Evolutionary conservation across 768 basidiomycete genomes (phyloP).

Genomic region (Candolleomyces aberdarensis): DNA sequence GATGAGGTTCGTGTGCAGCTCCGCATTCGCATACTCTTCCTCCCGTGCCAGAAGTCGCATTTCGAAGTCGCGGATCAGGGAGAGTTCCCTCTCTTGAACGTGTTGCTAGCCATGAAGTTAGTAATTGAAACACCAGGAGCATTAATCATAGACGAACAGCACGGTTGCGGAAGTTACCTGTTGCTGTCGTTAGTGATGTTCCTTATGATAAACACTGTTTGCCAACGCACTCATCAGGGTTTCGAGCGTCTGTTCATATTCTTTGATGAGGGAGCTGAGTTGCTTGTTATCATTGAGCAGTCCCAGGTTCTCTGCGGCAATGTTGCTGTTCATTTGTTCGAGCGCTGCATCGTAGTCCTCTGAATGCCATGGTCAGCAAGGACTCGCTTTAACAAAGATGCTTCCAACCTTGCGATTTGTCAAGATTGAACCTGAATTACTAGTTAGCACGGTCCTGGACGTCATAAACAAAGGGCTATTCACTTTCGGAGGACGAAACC

Average conservation of each 20-base stretch:
- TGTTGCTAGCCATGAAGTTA: constrained; percentile 58
- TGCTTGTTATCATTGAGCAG: constrained; percentile 96
- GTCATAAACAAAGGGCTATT: constrained; percentile 17
- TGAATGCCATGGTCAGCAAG: constrained; percentile 27
- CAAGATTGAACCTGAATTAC: constrained; percentile 72
- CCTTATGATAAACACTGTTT: constrained; percentile 14
- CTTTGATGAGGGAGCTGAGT: constrained; percentile 83
- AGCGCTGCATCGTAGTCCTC: constrained; percentile 90
- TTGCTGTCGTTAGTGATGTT: not conserved
- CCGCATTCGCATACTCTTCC: constrained; percentile 57
- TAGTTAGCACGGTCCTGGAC: constrained; percentile 3
- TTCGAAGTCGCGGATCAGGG: constrained; percentile 89
- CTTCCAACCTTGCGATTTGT: constrained; percentile 73
- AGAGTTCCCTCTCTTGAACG: constrained; percentile 88
- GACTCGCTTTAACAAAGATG: not conserved
- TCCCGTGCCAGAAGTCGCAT: constrained; percentile 74
- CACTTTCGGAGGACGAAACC: constrained; percentile 88
- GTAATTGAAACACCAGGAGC: constrained; percentile 4
- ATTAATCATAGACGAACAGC: constrained; percentile 59
- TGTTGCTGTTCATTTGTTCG: constrained; percentile 80
- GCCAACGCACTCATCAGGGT: constrained; percentile 71
- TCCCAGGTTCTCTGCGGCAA: constrained; percentile 78
- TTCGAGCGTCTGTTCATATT: constrained; percentile 96
- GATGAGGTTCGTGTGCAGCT: constrained; percentile 59
- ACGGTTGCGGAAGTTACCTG: constrained; percentile 73